Evolutionary conservation across 257 asterid species (phyloP).

Genomic region (Vinca minor): DNA sequence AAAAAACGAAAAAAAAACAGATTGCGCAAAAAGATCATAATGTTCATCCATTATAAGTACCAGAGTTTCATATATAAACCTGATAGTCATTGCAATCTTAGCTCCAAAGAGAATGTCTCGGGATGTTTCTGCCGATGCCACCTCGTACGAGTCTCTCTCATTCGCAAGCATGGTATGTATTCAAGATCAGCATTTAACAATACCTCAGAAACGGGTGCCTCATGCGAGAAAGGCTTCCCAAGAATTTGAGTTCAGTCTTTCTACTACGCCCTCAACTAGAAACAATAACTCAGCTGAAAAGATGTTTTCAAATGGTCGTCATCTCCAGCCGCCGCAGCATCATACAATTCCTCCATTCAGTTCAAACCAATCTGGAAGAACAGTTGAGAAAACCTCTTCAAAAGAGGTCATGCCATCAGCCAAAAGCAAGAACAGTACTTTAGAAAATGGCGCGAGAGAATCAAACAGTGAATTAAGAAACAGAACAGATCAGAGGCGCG

Average conservation of each 20-base stretch:
- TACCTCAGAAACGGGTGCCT: slow-evolving; percentile 2
- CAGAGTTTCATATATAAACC: slow-evolving; percentile 23
- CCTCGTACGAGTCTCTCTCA: slow-evolving; percentile 49
- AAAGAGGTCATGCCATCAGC: slow-evolving; percentile 18
- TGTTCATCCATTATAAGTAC: neutral
- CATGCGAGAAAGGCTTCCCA: slow-evolving; percentile 9
- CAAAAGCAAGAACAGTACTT: slow-evolving; percentile 16
- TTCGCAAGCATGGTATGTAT: slow-evolving; percentile 39
- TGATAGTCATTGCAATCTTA: slow-evolving; percentile 13
- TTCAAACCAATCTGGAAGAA: slow-evolving; percentile 18
- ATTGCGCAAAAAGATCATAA: neutral
- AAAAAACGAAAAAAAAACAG: neutral
- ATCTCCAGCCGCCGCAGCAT: slow-evolving; percentile 10
- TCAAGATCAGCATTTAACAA: slow-evolving; percentile 23
- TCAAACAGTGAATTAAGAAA: slow-evolving; percentile 13
- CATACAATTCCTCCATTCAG: slow-evolving; percentile 6
- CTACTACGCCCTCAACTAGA: slow-evolving; percentile 10
- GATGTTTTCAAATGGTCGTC: slow-evolving; percentile 15
- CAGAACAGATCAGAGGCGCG: slow-evolving; percentile 23
- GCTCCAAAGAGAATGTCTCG: slow-evolving; percentile 22
- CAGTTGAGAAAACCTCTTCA: slow-evolving; percentile 14
- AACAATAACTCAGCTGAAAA: slow-evolving; percentile 16
- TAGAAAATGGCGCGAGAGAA: slow-evolving; percentile 18
- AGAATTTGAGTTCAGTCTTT: slow-evolving; percentile 35
- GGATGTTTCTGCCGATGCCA: slow-evolving; percentile 26